Evolutionary conservation across 2,329 filamentous ascomycete genomes (phyloP), one percentile per base, ranked within the genome.

Genomic region (Paracoccidioides brasiliensis): DNA sequence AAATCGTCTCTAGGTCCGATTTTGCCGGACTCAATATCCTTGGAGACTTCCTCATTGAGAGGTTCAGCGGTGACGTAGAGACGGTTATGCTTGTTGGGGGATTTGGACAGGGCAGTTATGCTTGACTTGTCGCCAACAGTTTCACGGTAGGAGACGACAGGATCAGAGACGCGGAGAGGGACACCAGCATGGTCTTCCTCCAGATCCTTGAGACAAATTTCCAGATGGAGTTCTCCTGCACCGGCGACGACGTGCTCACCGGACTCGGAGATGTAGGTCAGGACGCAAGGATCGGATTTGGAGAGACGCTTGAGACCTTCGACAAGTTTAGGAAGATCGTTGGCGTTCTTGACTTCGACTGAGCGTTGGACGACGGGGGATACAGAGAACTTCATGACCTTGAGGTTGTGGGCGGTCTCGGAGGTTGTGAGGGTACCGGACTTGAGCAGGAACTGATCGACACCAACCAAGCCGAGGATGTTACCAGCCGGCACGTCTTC

Each of bases 351-450:
- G 81, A 96, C 91, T 79, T 96, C 89, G 70, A 98, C 93, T 76
- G 93, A 95, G 67, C 91, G 91, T 79, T 87, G 91, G 65, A 98
- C 93, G 78, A 98, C 93, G 69, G 93, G 93, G 59, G 93, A 97
- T 74, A 98, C 93, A 72, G 93, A 98, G 87, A 98, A 98, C 83
- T 96, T 97, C 93, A 98, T 98, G 79, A 98, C 93, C 86, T 97
- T 97, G 71, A 98, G 80, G 86, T 98, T 98, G 86, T 98, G 93
- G 74, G 93, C 91, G 64, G 89, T 94, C 66, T 98, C 93, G 73
- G 82, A 85, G 74, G 91, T 97, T 78, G 90, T 95, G 69, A 98
- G 87, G 70, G 93, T 98, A 86, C 93, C 93, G 74, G 93, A 97
- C 86, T 98, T 98, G 81, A 98, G 90, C 82, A 98, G 82, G 88